Evolutionary conservation across 2,329 filamentous ascomycete genomes (phyloP).

Genomic region (Lachnellula willkommii): DNA sequence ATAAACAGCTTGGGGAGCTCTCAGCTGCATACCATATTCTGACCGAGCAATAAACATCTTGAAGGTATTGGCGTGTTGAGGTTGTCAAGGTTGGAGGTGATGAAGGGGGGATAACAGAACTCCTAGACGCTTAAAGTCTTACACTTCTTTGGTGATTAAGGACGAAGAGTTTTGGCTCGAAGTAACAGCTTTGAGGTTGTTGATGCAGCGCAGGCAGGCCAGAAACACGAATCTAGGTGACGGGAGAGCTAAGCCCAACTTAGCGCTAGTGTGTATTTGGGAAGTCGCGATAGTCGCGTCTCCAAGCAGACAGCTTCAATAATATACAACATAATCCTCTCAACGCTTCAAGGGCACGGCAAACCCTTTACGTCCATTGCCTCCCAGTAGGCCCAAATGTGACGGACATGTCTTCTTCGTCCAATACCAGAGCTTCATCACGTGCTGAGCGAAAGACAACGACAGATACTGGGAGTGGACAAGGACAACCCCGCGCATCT

Average conservation of each 20-base stretch:
- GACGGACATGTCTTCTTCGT: conserved; percentile 31
- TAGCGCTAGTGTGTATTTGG: not conserved
- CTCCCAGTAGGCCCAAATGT: conserved; percentile 21
- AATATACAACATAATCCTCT: conserved; percentile 4
- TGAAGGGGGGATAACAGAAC: conserved; percentile 2
- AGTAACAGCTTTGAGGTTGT: conserved; percentile 6
- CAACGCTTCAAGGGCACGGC: not conserved
- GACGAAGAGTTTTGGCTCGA: not conserved
- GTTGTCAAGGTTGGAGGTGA: not conserved
- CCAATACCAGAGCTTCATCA: conserved; percentile 28
- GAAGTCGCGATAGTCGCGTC: not conserved
- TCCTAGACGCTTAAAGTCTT: not conserved
- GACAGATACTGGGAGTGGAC: conserved; percentile 27
- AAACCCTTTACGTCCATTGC: not conserved
- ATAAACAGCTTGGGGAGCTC: conserved; percentile 18
- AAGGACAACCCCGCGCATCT: conserved; percentile 24
- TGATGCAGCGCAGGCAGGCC: conserved; percentile 11
- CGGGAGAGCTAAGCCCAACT: not conserved
- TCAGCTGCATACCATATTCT: conserved; percentile 79
- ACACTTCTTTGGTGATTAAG: not conserved
- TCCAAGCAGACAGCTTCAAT: conserved; percentile 5
- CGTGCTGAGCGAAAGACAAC: conserved; percentile 27
- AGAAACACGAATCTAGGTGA: conserved; percentile 12
- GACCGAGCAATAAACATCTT: conserved; percentile 99
- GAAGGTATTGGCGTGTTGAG: conserved; percentile 30